Evolutionary conservation across 805 yeast genomes (phyloP).

Genomic region (Komagataella populi): DNA sequence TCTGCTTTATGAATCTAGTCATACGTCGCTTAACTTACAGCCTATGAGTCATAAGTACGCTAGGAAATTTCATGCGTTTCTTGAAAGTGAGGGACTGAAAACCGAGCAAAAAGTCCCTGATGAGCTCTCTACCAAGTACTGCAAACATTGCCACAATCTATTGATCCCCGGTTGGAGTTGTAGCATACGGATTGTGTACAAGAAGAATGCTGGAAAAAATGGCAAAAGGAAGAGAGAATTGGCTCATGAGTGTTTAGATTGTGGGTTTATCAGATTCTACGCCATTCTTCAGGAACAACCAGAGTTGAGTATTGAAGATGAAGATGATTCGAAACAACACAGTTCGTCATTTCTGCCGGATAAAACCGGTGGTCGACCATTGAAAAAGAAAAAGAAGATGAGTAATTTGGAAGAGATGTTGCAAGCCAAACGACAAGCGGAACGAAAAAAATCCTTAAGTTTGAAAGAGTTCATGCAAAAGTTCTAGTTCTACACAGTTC

Average conservation of each 20-base stretch:
- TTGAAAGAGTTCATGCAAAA: slow-evolving; percentile 14
- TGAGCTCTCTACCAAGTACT: neutral
- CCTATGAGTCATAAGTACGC: neutral
- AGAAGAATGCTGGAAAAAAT: neutral
- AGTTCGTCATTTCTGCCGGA: neutral
- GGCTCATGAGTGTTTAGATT: slow-evolving; percentile 10
- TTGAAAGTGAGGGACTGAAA: neutral
- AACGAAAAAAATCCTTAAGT: slow-evolving; percentile 7
- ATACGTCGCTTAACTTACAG: neutral
- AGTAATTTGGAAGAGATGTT: slow-evolving; percentile 11
- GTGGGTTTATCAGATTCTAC: slow-evolving; percentile 4
- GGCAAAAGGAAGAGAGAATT: slow-evolving; percentile 4
- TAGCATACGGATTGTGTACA: neutral
- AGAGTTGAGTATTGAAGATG: slow-evolving; percentile 4
- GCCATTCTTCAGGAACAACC: neutral
- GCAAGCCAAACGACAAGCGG: slow-evolving; percentile 6
- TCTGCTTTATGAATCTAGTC: neutral
- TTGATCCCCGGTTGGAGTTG: neutral
- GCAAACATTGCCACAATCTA: neutral
- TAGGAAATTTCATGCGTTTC: neutral
- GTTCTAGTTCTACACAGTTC: neutral
- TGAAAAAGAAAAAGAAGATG: slow-evolving; percentile 13
- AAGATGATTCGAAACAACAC: neutral
- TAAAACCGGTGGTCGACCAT: neutral
- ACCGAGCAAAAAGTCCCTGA: neutral